phyloP scores from a whole-genome alignment of 768 basidiomycete genomes.

The Mycena vulgaris region DNA sequence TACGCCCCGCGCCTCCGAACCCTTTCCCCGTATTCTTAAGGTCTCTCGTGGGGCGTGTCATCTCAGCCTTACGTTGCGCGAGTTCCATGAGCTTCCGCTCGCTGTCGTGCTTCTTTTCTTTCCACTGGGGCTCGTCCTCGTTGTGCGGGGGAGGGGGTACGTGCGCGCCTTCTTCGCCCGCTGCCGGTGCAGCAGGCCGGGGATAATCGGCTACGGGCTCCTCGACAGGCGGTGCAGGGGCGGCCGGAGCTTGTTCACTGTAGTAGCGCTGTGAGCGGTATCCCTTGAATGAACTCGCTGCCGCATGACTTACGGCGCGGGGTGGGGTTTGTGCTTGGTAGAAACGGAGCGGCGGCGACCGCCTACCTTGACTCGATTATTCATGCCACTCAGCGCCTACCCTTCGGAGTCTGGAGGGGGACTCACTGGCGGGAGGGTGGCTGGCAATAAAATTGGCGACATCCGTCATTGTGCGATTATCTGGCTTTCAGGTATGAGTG shows the following conservation, averaged over 20 bases:
- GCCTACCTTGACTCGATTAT: constrained; percentile 53
- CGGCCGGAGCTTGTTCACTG: constrained; percentile 36
- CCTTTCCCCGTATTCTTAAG: constrained; percentile 47
- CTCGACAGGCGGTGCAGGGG: constrained; percentile 33
- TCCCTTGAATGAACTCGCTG: neutral
- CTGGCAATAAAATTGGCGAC: constrained; percentile 44
- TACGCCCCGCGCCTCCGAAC: constrained; percentile 65
- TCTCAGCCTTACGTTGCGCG: constrained; percentile 62
- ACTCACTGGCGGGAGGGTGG: constrained; percentile 67
- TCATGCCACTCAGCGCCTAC: neutral
- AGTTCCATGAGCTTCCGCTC: constrained; percentile 65
- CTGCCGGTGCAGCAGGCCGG: constrained; percentile 60
- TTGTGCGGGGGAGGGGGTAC: constrained; percentile 58
- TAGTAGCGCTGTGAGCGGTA: too few relatives aligned
- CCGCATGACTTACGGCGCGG: constrained; percentile 44
- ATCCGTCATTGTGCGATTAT: constrained; percentile 45
- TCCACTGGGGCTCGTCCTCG: constrained; percentile 63
- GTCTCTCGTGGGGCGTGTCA: constrained; percentile 65
- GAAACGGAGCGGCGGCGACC: constrained; percentile 63
- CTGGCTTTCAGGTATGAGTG: constrained; percentile 30
- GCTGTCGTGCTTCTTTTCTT: constrained; percentile 64
- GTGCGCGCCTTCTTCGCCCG: constrained; percentile 44
- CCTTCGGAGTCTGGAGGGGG: constrained; percentile 6
- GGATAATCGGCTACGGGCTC: constrained; percentile 63
- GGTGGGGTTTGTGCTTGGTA: constrained; percentile 55